phyloP scores from a whole-genome alignment of 345 rosid species.

The Clausena lansium region DNA sequence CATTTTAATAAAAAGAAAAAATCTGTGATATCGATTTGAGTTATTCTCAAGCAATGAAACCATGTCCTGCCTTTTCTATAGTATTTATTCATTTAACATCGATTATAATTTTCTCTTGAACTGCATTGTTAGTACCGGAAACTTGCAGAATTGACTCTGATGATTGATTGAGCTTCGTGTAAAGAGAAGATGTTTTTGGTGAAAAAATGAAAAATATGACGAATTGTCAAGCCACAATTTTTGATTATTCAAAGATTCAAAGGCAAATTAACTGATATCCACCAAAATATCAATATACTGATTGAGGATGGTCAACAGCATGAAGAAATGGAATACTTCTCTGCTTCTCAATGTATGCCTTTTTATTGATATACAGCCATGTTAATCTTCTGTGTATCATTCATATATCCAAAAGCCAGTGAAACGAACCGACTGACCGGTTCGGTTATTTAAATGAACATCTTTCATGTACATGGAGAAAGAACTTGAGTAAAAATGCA shows the following conservation, averaged over 20 bases:
- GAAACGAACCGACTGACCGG: too few species aligned
- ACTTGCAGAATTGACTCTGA: neutral
- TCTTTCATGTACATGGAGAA: neutral
- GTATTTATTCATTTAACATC: constrained; percentile 8
- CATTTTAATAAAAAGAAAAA: neutral
- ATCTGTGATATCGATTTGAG: constrained; percentile 4
- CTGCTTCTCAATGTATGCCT: too few species aligned
- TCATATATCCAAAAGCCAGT: too few species aligned
- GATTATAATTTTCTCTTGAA: neutral
- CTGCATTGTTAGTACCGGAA: neutral
- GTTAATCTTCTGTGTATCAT: too few species aligned
- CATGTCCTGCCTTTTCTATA: neutral
- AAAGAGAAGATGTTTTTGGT: neutral
- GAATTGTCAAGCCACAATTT: neutral
- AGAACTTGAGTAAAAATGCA: constrained; percentile 16
- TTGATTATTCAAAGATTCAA: too few species aligned
- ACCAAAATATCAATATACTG: too few species aligned
- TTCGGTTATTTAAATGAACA: too few species aligned
- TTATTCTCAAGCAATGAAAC: neutral
- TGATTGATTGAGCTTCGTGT: neutral
- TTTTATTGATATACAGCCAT: too few species aligned
- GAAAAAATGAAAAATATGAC: neutral
- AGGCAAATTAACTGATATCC: too few species aligned
- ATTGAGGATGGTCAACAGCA: too few species aligned
- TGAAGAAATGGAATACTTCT: too few species aligned